Conservation (phyloP, 805 yeast genomes). For the Torulaspora maleeae region DNA sequence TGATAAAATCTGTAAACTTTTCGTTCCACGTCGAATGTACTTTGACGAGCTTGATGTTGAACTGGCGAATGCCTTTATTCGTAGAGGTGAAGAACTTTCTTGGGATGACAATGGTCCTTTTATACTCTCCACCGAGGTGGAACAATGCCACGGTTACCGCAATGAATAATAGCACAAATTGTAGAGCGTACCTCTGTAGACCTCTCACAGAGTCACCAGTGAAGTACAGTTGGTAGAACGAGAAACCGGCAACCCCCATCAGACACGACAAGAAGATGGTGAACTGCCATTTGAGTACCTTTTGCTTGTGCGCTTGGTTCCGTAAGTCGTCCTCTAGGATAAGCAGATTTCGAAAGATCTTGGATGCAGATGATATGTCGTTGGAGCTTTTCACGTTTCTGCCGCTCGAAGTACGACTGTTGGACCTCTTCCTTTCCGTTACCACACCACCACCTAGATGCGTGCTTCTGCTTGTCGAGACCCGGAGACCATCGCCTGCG, state of each 20-base stretch:
- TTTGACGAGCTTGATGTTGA: slow-evolving; percentile 73
- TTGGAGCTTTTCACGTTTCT: slow-evolving; percentile 26
- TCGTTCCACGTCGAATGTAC: slow-evolving; percentile 43
- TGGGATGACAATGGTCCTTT: slow-evolving; percentile 76
- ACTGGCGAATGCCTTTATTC: slow-evolving; percentile 81
- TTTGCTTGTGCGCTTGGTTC: slow-evolving; percentile 72
- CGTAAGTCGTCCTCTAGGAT: slow-evolving; percentile 83
- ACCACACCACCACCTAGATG: slow-evolving; percentile 5
- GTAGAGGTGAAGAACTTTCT: slow-evolving; percentile 74
- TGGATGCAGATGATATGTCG: slow-evolving; percentile 51
- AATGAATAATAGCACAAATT: slow-evolving; percentile 57
- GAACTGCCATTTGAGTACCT: slow-evolving; percentile 49
- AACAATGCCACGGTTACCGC: slow-evolving; percentile 68
- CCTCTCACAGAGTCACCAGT: slow-evolving; percentile 41
- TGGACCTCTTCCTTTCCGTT: slow-evolving; percentile 23
- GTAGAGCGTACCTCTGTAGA: slow-evolving; percentile 36
- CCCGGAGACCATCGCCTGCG: not conserved
- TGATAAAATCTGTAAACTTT: slow-evolving; percentile 33
- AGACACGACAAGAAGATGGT: slow-evolving; percentile 40
- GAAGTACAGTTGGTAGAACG: slow-evolving; percentile 39
- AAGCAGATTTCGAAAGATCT: slow-evolving; percentile 73
- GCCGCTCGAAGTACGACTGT: slow-evolving; percentile 31
- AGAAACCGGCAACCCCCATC: slow-evolving; percentile 39
- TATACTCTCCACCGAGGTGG: slow-evolving; percentile 85
- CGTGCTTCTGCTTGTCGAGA: slow-evolving; percentile 5